Conservation (phyloP, 2,329 filamentous ascomycete genomes). For the Colletotrichum sp. region DNA sequence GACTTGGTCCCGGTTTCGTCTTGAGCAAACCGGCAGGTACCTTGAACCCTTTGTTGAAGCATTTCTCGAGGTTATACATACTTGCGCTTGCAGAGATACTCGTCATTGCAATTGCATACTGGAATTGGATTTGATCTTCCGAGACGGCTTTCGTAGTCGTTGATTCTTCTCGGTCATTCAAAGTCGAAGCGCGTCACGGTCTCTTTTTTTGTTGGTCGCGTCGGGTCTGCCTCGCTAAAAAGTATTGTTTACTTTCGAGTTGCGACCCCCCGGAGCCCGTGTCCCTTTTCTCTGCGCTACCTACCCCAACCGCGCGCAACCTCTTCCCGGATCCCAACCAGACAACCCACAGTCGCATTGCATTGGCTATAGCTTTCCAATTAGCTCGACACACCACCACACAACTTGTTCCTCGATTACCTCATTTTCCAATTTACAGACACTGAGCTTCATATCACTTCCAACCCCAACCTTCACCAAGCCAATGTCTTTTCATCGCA, state of each 20-base stretch:
- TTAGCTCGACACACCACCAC: not conserved
- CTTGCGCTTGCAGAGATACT: not conserved
- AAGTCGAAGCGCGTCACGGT: not conserved
- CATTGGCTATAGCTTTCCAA: slow-evolving; percentile 3
- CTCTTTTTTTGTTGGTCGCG: not conserved
- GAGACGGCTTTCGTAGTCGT: not conserved
- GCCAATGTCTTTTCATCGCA: not conserved
- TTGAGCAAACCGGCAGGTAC: not conserved
- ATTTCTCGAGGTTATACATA: not conserved
- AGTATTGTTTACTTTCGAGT: not conserved
- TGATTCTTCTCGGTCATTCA: not conserved
- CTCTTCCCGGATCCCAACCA: not conserved
- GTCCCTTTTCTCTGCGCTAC: not conserved
- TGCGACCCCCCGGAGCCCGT: not conserved
- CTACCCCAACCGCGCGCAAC: not conserved
- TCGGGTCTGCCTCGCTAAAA: not conserved
- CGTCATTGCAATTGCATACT: not conserved
- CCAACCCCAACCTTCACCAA: not conserved
- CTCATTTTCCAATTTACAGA: not conserved
- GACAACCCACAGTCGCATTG: not conserved
- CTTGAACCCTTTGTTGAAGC: not conserved
- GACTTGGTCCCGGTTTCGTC: not conserved
- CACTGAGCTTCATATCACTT: not conserved
- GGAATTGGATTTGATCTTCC: not conserved
- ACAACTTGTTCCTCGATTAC: not conserved